Evolutionary conservation across 2,329 filamentous ascomycete species (phyloP), one percentile per base, ranked within the genome.

Genomic region (Colletotrichum noveboracense): DNA sequence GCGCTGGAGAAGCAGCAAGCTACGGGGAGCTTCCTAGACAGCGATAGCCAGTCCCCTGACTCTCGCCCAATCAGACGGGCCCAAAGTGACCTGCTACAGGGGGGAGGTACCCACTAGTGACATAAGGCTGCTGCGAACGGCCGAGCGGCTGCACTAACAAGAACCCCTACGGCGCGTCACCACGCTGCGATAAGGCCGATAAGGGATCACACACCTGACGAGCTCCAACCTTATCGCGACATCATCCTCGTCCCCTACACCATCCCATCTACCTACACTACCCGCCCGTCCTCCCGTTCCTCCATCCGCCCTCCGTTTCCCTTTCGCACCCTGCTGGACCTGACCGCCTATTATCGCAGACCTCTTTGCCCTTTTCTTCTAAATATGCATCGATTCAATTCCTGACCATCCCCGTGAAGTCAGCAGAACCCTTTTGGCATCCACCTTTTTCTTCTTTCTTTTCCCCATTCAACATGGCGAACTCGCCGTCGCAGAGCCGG

Each of bases 221-320:
- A 75, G 74, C 66, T 76, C 61, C 65, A 76, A 75, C 74, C 71
- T 76, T 75, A 76, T 76, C 74, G 74, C 74, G 71, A 75, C 74
- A 76, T 76, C 66, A 61, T 66, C 70, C 60, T 70, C 69, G 70
- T 65, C 66, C 43, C 70, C 74, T 70, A 48, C 71, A 76, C 58
- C 71, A 75, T 68, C 32, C 68, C 36, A 52, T 71, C 60, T 38
- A 52, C n/a, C 34, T 30, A 38, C 13, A 65, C 60, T 38, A 52
- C n/a, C 34, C 38, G 56, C 18, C 24, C 36, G 18, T 67, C 64
- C 14, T 60, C 43, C 52, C 34, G 43, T 58, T 60, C 24, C 24
- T 58, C 43, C 58, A 36, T 64, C n/a, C 34, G 32, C 55, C 8
- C 28, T 48, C 26, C 5, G 14, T 36, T 26, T 28, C 34, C 32